A percentile compares a stretch with the other conserved stretches of the same genome.
Evolutionary conservation across 2,329 filamentous ascomycete genomes (phyloP).

Genomic region (Endothia cerciana): DNA sequence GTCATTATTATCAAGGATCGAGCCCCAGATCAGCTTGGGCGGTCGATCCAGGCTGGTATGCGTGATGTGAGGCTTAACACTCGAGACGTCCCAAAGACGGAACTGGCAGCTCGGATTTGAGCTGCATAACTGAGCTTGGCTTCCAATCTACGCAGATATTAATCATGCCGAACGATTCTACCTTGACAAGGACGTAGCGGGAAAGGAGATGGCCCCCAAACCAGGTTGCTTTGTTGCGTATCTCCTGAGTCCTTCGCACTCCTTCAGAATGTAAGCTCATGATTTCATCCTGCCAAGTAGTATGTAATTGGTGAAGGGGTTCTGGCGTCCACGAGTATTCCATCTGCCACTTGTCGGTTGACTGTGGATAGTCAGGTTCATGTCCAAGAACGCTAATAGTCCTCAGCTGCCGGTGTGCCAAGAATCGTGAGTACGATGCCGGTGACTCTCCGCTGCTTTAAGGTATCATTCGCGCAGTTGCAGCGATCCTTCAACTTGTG

Average conservation of each 20-base stretch:
- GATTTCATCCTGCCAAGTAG: neutral
- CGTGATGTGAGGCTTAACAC: too few species aligned
- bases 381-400: neutral
- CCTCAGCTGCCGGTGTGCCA: neutral
- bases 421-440: neutral
- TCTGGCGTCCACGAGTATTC: neutral
- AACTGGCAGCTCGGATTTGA: neutral
- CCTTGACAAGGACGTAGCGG: too few species aligned
- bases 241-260: too few species aligned
- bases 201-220: neutral
- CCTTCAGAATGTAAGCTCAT: neutral
- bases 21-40: neutral
- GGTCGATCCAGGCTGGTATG: neutral
- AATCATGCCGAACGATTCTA: neutral
- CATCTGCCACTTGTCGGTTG: neutral
- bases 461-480: too few species aligned
- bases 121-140: neutral
- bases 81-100: neutral
- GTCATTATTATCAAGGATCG: neutral
- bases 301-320: neutral
- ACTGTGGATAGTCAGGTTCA: neutral
- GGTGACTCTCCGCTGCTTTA: too few species aligned
- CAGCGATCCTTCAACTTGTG: neutral
- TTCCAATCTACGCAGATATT: neutral
- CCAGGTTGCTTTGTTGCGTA: neutral